Base-by-base conservation (phyloP, 2,329 filamentous ascomycete species). In the Phialophora expanda region DNA sequence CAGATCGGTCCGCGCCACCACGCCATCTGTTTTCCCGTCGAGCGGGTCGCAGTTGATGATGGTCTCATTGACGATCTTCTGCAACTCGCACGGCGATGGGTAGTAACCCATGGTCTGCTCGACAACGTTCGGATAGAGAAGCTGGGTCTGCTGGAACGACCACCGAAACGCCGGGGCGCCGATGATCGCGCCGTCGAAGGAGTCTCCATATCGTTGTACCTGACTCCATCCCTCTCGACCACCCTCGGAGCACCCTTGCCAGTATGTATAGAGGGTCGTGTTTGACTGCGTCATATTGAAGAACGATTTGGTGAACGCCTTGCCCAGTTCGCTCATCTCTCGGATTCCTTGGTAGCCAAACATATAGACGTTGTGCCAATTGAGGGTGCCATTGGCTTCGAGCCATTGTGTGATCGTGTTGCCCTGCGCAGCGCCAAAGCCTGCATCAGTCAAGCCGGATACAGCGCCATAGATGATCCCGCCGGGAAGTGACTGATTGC, bases 41-140 rank as follows among this genome's bases (percentile, higher is more conserved):
- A 87, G 76, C 7, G 79, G 76, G 67, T 87, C 85, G 58, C 85
- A 88, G 41, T 80, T 80, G 1, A 76, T 76, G 55, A 87, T 85
- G 4, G 85, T 87, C 46, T 78, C 76, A 70, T 86, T 86, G 22
- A 83, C 78, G 54, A 86, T 85, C 70, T 80, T 81, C 5, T 78
- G 76, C 14, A 86, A 70, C 57, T 83, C 82, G 82, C 70, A 83
- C 70, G 62, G 75, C 2, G 78, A 76, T 2, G 81, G 79, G 64
- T 76, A 79, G 68, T 83, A 82, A 61, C 75, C 76, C 24, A 78
- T 61, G 0, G 76, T 79, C 22, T 79, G 63, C 69, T 82, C 79
- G 0, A 81, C 75, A 0, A 75, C 73, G 28, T 73, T 74, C 1
- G 78, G 72, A 67, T 75, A 78, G 4, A 81, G 71, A 64, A 83